Base-by-base conservation (phyloP, 2,329 filamentous ascomycete genomes). In the Aureobasidium sp. region DNA sequence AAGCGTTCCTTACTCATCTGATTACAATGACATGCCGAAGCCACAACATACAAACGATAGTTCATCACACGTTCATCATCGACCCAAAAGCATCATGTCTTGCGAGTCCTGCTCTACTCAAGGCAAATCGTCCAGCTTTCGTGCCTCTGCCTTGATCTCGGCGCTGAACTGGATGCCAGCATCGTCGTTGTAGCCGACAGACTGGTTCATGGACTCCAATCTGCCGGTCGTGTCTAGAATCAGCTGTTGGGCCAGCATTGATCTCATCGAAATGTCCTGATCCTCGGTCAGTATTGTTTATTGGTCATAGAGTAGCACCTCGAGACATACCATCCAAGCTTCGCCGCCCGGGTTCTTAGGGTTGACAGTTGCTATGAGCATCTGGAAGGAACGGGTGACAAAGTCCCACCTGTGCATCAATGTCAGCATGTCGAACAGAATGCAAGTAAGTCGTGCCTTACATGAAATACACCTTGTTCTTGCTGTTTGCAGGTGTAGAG, bases 381-480 rank as follows among this genome's bases (percentile, higher is more conserved):
- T 51, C 9, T 44, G 59, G 8, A 44, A 62, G 27, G 59, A 70
- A 14, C 70, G 53, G 0, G 68, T 67, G 1, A 72, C 67, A 63
- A 73, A 74, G 63, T 74, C 70, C 71, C 72, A 73, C 71, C 70
- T 71, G 31, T 47, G n/a, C 14, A 3, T 15, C 3, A 6, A 3
- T n/a, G 31, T 59, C 55, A 39, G 55, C 20, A 7, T 39, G 15
- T 11, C 14, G 8, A 17, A 25, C n/a, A n/a, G 7, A 31, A 2
- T 1, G 27, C 20, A 20, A 47, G 9, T 17, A 37, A 29, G 41
- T 22, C 8, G 20, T 27, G 14, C 20, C 42, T 29, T 49, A 56
- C 61, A 56, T 57, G 25, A 51, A 64, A n/a, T 74, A 75, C 29
- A 74, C 68, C n/a, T 68, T 71, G 55, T 72, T 75, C 68, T 74